Percentiles rank a stretch among this genome's conserved stretches.
These are phyloP conservation scores for Selaginella moellendorffii DNA, from an alignment of 75 land plant genomes.

Conservation along the genomic window DNA sequence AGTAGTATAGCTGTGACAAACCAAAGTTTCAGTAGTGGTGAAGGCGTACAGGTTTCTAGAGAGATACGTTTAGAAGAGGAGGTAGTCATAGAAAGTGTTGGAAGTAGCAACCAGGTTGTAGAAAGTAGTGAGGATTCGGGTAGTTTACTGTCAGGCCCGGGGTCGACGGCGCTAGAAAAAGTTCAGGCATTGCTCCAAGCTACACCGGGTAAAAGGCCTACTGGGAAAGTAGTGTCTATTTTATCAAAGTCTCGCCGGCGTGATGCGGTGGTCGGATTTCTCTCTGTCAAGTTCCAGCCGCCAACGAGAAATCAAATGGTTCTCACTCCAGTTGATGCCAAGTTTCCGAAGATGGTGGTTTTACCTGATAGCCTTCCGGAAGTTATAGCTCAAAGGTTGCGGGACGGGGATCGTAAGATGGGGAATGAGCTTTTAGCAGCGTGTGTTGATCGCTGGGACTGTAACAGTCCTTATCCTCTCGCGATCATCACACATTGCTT, in stretches of 20 bases:
- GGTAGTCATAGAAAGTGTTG: not conserved
- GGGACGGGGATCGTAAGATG: constrained; percentile 41
- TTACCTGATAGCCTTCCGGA: constrained; percentile 34
- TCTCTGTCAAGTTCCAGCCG: constrained; percentile 39
- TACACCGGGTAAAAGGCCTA: constrained; percentile 65
- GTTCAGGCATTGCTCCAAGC: constrained; percentile 28
- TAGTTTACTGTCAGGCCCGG: too few relatives aligned
- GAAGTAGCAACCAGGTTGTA: too few relatives aligned
- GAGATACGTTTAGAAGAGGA: not conserved
- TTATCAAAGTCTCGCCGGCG: constrained; percentile 55
- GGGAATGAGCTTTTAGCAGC: constrained; percentile 73
- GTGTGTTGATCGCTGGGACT: constrained; percentile 42
- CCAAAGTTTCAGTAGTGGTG: not conserved
- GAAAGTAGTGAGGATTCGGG: not conserved
- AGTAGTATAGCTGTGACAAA: too few relatives aligned
- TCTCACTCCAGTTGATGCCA: constrained; percentile 45
- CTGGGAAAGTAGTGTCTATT: constrained; percentile 64
- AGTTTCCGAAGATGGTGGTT: constrained; percentile 65
- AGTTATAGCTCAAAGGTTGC: constrained; percentile 35
- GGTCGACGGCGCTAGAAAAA: constrained; percentile 27
- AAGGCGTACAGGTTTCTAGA: not conserved
- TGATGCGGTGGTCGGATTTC: constrained; percentile 60
- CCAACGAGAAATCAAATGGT: constrained; percentile 8
- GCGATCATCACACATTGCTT: constrained; percentile 46
- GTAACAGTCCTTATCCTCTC: constrained; percentile 39